A percentile compares a stretch with the other conserved stretches of the same genome.
Conservation (phyloP, 75 land plant genomes). For the Cunninghamia lanceolata region DNA sequence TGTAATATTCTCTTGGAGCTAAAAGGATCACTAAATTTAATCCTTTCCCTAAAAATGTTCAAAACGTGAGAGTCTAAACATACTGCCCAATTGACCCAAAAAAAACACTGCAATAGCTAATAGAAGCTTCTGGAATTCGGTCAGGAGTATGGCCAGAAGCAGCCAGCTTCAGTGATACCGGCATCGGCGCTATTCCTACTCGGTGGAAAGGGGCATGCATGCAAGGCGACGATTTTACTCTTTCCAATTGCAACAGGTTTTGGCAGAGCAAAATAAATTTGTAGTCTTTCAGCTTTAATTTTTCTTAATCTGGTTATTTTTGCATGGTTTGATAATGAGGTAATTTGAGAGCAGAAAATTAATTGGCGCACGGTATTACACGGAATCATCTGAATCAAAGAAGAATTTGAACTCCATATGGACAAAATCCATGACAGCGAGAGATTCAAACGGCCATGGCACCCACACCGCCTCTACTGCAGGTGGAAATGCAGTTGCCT, state of each 20-base stretch:
- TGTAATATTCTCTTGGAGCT: too few relatives aligned
- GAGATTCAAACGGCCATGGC: slow-evolving; percentile 69
- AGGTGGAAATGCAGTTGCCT: slow-evolving; percentile 38
- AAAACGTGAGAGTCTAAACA: too few relatives aligned
- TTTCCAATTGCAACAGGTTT: slow-evolving; percentile 17
- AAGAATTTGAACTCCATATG: too few relatives aligned
- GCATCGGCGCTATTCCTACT: slow-evolving; percentile 41
- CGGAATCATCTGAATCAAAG: neutral
- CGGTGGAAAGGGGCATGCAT: slow-evolving; percentile 78
- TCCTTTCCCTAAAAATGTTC: too few relatives aligned
- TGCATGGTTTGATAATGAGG: neutral
- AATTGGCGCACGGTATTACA: slow-evolving; percentile 72
- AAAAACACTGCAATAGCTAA: too few relatives aligned
- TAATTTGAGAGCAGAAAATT: slow-evolving; percentile 41
- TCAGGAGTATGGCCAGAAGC: slow-evolving; percentile 87
- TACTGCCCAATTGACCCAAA: too few relatives aligned
- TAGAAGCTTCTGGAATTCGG: neutral
- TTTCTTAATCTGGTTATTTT: neutral
- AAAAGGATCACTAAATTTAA: too few relatives aligned
- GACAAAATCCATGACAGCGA: slow-evolving; percentile 33
- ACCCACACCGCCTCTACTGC: slow-evolving; percentile 79
- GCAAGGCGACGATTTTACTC: slow-evolving; percentile 59
- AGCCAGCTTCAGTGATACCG: slow-evolving; percentile 60
- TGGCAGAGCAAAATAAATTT: neutral
- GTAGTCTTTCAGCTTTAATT: neutral